phyloP scores from a whole-genome alignment of 2,329 filamentous ascomycete species.

The Westerdykella sp. region DNA sequence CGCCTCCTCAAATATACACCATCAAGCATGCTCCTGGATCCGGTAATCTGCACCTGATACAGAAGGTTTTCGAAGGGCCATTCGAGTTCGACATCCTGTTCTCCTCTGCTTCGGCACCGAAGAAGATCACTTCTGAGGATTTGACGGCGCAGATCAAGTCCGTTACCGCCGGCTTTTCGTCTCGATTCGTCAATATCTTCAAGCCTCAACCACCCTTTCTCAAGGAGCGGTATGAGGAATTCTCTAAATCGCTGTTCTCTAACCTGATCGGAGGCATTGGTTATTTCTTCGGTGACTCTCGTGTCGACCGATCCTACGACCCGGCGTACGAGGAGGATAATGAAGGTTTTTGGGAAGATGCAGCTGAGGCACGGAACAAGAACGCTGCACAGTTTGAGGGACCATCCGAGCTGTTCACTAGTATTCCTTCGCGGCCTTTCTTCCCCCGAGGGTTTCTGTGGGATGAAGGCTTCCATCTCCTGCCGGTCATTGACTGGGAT shows the following conservation, averaged over 20 bases:
- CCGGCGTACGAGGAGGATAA: slow-evolving; percentile 90
- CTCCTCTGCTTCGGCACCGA: slow-evolving; percentile 64
- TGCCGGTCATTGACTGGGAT: slow-evolving; percentile 91
- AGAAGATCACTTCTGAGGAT: slow-evolving; percentile 52
- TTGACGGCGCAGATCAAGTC: slow-evolving; percentile 64
- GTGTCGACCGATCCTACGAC: slow-evolving; percentile 89
- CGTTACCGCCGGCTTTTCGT: slow-evolving; percentile 62
- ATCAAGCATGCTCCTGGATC: slow-evolving; percentile 60
- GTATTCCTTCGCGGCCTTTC: slow-evolving; percentile 86
- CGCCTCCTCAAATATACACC: slow-evolving; percentile 79
- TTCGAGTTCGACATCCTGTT: slow-evolving; percentile 94
- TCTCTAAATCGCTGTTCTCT: slow-evolving; percentile 86
- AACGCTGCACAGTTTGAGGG: slow-evolving; percentile 67
- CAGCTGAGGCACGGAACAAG: slow-evolving; percentile 68
- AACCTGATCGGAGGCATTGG: slow-evolving; percentile 92
- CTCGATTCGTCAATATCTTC: slow-evolving; percentile 68
- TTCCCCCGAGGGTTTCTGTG: slow-evolving; percentile 95
- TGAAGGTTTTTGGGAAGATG: slow-evolving; percentile 92
- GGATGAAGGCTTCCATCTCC: slow-evolving; percentile 95
- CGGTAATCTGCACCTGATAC: slow-evolving; percentile 81
- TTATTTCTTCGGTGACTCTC: slow-evolving; percentile 83
- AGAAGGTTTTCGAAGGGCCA: slow-evolving; percentile 82
- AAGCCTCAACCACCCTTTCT: slow-evolving; percentile 70
- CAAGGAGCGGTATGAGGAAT: slow-evolving; percentile 64
- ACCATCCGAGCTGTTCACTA: slow-evolving; percentile 83